phyloP scores from a whole-genome alignment of 1,284 basidiomycete species.

The Albatrellus sp. region DNA sequence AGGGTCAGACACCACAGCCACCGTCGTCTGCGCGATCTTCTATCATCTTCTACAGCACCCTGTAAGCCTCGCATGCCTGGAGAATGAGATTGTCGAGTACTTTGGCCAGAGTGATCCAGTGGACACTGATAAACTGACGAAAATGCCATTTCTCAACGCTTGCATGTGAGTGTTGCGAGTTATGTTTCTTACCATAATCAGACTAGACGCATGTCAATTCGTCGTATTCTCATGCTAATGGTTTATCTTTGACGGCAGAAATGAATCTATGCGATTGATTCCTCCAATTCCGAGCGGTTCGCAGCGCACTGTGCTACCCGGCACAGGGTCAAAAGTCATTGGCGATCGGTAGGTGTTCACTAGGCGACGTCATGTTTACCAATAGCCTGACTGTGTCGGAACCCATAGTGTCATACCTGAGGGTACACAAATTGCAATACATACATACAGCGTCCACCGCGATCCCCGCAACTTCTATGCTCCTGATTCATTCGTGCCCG shows the following conservation, averaged over 20 bases:
- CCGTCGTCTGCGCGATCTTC: constrained; percentile 21
- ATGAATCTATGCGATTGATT: constrained; percentile 21
- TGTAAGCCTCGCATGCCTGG: constrained; percentile 19
- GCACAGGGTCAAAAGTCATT: constrained; percentile 12
- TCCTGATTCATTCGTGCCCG: constrained; percentile 13
- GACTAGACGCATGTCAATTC: too few relatives aligned
- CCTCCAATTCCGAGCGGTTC: constrained; percentile 16
- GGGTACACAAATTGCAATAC: constrained; percentile 14
- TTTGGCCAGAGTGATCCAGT: constrained; percentile 16
- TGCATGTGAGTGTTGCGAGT: constrained; percentile 20
- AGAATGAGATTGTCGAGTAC: constrained; percentile 22
- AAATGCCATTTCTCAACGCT: constrained; percentile 23
- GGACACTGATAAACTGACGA: constrained; percentile 16
- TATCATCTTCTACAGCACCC: constrained; percentile 24
- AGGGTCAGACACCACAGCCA: constrained; percentile 29
- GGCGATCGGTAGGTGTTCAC: constrained; percentile 11
- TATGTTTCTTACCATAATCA: not conserved
- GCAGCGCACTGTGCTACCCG: constrained; percentile 11
- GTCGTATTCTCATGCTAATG: too few relatives aligned
- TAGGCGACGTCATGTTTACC: not conserved
- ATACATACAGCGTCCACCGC: constrained; percentile 15
- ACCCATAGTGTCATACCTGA: constrained; percentile 15
- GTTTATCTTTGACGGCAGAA: constrained; percentile 16
- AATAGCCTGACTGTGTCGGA: not conserved
- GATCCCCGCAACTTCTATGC: constrained; percentile 15